Evolutionary conservation across 306 rosid genomes (phyloP), one percentile per base, ranked within the genome.

Genomic region (Cucurbita pepo): DNA sequence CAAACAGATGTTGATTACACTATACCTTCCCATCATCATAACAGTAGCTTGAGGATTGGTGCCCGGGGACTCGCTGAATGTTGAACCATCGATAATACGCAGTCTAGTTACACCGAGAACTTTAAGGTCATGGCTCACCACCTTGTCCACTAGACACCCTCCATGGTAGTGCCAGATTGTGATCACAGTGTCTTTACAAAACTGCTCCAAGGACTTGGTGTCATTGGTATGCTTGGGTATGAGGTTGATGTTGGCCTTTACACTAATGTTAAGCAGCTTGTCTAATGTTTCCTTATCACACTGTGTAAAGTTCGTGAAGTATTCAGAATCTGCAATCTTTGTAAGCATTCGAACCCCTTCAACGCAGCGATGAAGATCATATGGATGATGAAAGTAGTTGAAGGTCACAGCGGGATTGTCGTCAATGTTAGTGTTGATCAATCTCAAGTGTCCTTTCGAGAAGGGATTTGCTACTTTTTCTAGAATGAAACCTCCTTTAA

Each of bases 81-180:
- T 86, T 3, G 99, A 94, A 38, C 97, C 96, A 77, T 94, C 99
- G 0, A 88, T 85, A 57, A 94, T 85, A 0, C 99, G 81, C 38
- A 94, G 84, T 76, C 91, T 82, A 10, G 81, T 80, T 69, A 91
- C 87, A 60, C 97, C 92, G 36, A 94, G 92, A 82, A 91, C 91
- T 80, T 81, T 89, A 78, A 79, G 62, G 53, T 88, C 83, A 36
- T 71, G 67, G 63, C 75, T 79, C 74, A 94, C 90, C 34, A 94
- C 99, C 79, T 85, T 91, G 65, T 91, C 96, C 52, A 91, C 88
- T 66, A 84, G 97, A 74, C 91, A 83, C 48, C 99, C 99, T 34
- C 99, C 97, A 74, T 94, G 99, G 82, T 91, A 94, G 64, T 94
- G 99, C 99, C 99, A 94, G 69, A 94, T 94, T 43, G 96, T 94